Base-by-base conservation (phyloP, 129 eudicot species). In the Helichrysum umbraculigerum region DNA sequence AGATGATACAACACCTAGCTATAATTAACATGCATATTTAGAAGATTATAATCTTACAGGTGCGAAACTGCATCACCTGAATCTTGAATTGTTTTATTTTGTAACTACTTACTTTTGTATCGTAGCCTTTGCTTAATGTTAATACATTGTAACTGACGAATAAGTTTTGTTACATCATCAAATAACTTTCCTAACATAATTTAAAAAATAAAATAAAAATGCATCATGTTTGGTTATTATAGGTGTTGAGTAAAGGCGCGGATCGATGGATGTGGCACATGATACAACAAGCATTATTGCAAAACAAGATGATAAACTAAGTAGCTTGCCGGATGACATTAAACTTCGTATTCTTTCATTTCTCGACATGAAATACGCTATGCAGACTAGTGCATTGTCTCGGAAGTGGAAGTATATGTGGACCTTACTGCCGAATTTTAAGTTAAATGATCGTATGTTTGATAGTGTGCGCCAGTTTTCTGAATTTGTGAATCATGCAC, bases 341-440 rank as follows among this genome's bases (percentile, higher is more conserved):
- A 78, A 70, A 41, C 76, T 12, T 60, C 71, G 44, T 52, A 70
- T 78, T 50, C 54, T 78, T 20, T 61, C 82, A 32, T 70, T 60
- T 32, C 67, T 52, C 5, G 76, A 78, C 60, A 29, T 21, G 16
- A 60, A 44, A 59, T 42, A 41, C 32, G 39, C 64, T 21, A 51
- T 78, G 44, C 82, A 30, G 60, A 70, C 71, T 33, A 12, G 64
- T 16, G 9, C 28, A 3, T 28, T 78, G 76, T 70, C 82, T 19
- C 32, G 4, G 3, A 59, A 5, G 47, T 78, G 76, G 76, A 47
- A 61, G 71, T n/a, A 52, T 50, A 16, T 20, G 28, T 78, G 82
- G 82, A 70, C 59, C 28, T 28, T 20, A 34, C 20, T 22, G 16
- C 35, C 52, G 15, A 14, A 15, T 4, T 70, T 78, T 4, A 44